Percentiles rank a stretch among this genome's conserved stretches.
Evolutionary conservation across 1,139 yeast species (phyloP).

Genomic region (Protomyces lactucae-debilis): DNA sequence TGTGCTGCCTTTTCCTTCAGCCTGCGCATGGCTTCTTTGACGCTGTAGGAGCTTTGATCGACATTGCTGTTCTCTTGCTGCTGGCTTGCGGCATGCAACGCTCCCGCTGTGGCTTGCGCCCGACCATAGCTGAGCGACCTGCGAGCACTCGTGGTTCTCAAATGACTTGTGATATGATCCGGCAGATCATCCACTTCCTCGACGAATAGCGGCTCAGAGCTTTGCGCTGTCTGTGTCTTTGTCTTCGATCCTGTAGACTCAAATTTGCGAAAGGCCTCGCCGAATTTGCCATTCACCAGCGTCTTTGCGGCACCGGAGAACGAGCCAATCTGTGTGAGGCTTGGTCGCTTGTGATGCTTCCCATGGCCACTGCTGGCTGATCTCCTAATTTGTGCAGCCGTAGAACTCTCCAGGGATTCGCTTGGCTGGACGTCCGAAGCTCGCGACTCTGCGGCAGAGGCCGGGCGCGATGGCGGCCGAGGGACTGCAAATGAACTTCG

Average conservation of each 20-base stretch:
- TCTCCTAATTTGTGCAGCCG: neutral
- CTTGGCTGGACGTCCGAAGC: neutral
- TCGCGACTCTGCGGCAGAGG: neutral
- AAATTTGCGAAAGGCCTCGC: constrained; percentile 33
- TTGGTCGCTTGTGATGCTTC: constrained; percentile 30
- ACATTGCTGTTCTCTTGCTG: neutral
- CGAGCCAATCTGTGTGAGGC: constrained; percentile 26
- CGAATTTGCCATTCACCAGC: constrained; percentile 32
- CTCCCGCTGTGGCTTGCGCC: neutral
- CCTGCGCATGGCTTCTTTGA: constrained; percentile 21
- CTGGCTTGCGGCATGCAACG: neutral
- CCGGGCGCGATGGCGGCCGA: neutral
- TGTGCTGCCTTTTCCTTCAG: constrained; percentile 19
- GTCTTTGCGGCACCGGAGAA: constrained; percentile 24
- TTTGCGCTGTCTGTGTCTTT: constrained; percentile 1
- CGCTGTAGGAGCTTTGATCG: constrained; percentile 12
- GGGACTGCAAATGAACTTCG: neutral
- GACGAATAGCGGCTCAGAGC: constrained; percentile 10
- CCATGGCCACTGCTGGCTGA: constrained; percentile 6
- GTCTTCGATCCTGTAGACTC: constrained; percentile 17
- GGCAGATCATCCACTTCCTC: constrained; percentile 19
- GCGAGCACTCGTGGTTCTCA: constrained; percentile 12
- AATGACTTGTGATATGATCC: constrained; percentile 12
- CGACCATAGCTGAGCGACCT: constrained; percentile 18
- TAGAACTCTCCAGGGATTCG: neutral